Conservation (phyloP, 768 basidiomycete species). For the Suillus decipiens region DNA sequence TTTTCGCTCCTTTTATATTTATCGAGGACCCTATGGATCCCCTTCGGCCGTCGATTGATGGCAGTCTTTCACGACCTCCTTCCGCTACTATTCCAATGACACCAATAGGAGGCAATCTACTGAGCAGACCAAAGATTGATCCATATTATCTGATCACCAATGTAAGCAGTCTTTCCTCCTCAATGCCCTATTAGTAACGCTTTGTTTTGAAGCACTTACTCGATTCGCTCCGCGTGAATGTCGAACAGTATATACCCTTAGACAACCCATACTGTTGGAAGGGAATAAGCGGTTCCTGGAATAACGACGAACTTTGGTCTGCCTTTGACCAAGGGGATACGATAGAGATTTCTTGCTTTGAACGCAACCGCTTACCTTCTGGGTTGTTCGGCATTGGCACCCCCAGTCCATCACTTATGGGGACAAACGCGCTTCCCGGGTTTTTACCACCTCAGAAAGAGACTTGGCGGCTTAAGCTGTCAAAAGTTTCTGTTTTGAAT, state of each 20-base stretch:
- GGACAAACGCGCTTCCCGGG: slow-evolving; percentile 29
- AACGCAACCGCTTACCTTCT: slow-evolving; percentile 38
- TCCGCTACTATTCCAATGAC: slow-evolving; percentile 31
- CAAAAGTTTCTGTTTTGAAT: slow-evolving; percentile 78
- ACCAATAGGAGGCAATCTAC: slow-evolving; percentile 37
- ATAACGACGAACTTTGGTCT: slow-evolving; percentile 63
- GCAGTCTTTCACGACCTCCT: slow-evolving; percentile 40
- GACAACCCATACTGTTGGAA: slow-evolving; percentile 68
- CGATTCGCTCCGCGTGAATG: slow-evolving; percentile 66
- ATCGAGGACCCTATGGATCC: slow-evolving; percentile 87
- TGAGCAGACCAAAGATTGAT: slow-evolving; percentile 75
- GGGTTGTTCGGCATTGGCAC: slow-evolving; percentile 44
- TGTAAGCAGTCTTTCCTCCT: slow-evolving; percentile 42
- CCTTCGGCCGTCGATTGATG: slow-evolving; percentile 46
- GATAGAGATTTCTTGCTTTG: slow-evolving; percentile 54
- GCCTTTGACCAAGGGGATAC: slow-evolving; percentile 62
- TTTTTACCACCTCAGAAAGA: slow-evolving; percentile 30
- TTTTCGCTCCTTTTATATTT: slow-evolving; percentile 95
- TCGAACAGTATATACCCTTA: slow-evolving; percentile 56
- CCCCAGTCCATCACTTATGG: slow-evolving; percentile 30
- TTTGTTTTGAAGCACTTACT: slow-evolving; percentile 54
- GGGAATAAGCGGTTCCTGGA: slow-evolving; percentile 66
- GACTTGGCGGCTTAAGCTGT: slow-evolving; percentile 60
- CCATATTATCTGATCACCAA: slow-evolving; percentile 89
- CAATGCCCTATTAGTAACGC: slow-evolving; percentile 13